A percentile compares a stretch with the other conserved stretches of the same genome.
These are phyloP conservation scores for Cucumis melo DNA, from an alignment of 306 rosid genomes.

Conservation along the genomic window DNA sequence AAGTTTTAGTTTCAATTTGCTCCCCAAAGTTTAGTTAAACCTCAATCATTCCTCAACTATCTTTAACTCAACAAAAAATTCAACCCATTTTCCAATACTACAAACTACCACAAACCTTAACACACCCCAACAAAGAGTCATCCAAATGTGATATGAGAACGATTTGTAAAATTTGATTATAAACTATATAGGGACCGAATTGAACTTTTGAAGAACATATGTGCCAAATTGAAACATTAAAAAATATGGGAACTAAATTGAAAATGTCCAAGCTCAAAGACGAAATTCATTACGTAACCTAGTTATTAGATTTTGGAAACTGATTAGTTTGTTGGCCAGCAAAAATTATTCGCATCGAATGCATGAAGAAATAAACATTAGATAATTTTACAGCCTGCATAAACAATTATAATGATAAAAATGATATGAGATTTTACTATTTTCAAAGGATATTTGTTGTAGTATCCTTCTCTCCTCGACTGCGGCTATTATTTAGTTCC, in stretches of 20 bases:
- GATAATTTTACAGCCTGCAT: not conserved
- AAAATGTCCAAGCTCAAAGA: not conserved
- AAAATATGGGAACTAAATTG: not conserved
- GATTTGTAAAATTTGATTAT: too few species aligned
- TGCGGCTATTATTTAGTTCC: constrained; percentile 68
- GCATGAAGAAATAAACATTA: not conserved
- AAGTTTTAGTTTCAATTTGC: not conserved
- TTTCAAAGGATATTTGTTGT: constrained; percentile 60
- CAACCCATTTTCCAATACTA: not conserved
- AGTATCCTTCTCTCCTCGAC: constrained; percentile 80
- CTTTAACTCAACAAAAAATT: not conserved
- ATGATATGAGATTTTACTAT: not conserved
- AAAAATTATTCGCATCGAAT: not conserved
- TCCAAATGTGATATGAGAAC: not conserved
- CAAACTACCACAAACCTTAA: not conserved
- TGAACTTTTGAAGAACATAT: too few species aligned
- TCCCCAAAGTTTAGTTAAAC: not conserved
- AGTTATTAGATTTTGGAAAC: not conserved
- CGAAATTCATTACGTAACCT: not conserved
- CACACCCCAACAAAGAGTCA: not conserved
- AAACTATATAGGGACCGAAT: not conserved
- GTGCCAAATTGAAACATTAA: not conserved
- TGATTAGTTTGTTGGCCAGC: not conserved
- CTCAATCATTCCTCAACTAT: not conserved
- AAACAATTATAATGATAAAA: not conserved